Evolutionary conservation across 192 early-diverging fungal species (phyloP).

Genomic region (Geosiphon pyriformis): DNA sequence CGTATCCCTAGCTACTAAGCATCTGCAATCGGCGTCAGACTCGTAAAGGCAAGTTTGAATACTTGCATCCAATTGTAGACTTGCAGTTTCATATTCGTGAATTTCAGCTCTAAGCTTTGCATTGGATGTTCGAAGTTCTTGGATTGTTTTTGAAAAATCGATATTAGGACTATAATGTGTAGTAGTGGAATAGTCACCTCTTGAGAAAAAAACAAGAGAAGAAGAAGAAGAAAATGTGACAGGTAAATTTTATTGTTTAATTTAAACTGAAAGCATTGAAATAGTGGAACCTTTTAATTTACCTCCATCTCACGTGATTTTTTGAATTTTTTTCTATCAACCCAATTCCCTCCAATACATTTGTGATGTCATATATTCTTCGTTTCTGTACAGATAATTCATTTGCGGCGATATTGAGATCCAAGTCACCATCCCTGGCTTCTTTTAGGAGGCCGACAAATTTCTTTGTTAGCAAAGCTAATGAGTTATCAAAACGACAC

Average conservation of each 20-base stretch:
- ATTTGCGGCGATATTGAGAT: slow-evolving; percentile 53
- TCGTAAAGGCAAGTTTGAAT: no score
- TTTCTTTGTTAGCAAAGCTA: slow-evolving; percentile 54
- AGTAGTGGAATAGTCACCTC: not conserved
- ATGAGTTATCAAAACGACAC: slow-evolving; percentile 53
- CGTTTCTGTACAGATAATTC: slow-evolving; percentile 60
- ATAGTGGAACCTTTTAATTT: slow-evolving; percentile 24
- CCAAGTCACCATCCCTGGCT: slow-evolving; percentile 46
- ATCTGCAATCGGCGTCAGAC: no score
- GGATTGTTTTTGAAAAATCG: slow-evolving; percentile 13
- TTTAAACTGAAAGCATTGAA: not conserved
- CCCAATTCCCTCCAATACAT: slow-evolving; percentile 61
- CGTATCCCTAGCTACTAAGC: no score
- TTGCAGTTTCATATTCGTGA: slow-evolving; percentile 7
- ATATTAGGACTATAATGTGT: not conserved
- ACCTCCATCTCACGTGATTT: slow-evolving; percentile 69
- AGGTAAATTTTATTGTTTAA: not conserved
- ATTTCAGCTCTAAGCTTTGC: slow-evolving; percentile 9
- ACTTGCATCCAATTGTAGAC: not conserved
- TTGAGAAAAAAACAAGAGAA: not conserved
- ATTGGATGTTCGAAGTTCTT: slow-evolving; percentile 14
- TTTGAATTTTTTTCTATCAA: slow-evolving; percentile 63
- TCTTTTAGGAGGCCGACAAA: slow-evolving; percentile 50
- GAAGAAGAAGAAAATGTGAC: not conserved
- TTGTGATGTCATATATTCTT: slow-evolving; percentile 66